Conservation (phyloP, 495 filamentous ascomycete genomes). For the Articulospora tetracladia region DNA sequence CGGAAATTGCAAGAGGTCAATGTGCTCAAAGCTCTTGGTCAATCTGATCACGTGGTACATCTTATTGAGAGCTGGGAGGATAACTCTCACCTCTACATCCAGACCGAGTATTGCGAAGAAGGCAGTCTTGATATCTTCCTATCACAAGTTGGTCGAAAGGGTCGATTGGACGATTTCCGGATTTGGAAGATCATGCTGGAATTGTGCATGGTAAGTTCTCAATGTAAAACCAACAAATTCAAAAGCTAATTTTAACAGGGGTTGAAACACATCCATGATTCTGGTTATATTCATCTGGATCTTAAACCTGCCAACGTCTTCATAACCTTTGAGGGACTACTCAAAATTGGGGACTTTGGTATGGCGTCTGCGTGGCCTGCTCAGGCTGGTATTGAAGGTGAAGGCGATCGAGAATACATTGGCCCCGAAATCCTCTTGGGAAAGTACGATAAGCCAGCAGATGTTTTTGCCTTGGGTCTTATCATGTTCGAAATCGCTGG, state of each 20-base stretch:
- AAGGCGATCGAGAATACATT: slow-evolving; percentile 95
- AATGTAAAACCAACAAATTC: background rate
- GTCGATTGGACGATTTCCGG: slow-evolving; percentile 89
- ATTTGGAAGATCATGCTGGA: slow-evolving; percentile 98
- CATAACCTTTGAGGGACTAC: slow-evolving; percentile 81
- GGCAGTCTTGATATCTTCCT: slow-evolving; percentile 86
- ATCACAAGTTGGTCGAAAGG: slow-evolving; percentile 69
- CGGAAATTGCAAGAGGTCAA: slow-evolving; percentile 76
- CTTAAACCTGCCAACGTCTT: slow-evolving; percentile 94
- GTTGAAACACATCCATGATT: slow-evolving; percentile 80
- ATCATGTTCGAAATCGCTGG: slow-evolving; percentile 92
- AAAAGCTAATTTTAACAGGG: slow-evolving; percentile 50
- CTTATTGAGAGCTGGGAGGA: slow-evolving; percentile 84
- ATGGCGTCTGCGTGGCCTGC: slow-evolving; percentile 81
- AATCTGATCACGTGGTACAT: slow-evolving; percentile 77
- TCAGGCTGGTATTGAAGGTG: slow-evolving; percentile 71
- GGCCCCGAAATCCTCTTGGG: slow-evolving; percentile 85
- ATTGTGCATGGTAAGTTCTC: slow-evolving; percentile 60
- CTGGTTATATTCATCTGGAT: slow-evolving; percentile 88
- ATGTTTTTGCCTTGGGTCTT: slow-evolving; percentile 89
- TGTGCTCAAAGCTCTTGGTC: slow-evolving; percentile 65
- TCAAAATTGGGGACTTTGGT: slow-evolving; percentile 97
- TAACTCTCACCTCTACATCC: slow-evolving; percentile 79
- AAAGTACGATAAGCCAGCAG: slow-evolving; percentile 81
- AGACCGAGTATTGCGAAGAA: slow-evolving; percentile 93